phyloP scores from a whole-genome alignment of 441 rosid genomes.

The Pelargonium cotyledonis region DNA sequence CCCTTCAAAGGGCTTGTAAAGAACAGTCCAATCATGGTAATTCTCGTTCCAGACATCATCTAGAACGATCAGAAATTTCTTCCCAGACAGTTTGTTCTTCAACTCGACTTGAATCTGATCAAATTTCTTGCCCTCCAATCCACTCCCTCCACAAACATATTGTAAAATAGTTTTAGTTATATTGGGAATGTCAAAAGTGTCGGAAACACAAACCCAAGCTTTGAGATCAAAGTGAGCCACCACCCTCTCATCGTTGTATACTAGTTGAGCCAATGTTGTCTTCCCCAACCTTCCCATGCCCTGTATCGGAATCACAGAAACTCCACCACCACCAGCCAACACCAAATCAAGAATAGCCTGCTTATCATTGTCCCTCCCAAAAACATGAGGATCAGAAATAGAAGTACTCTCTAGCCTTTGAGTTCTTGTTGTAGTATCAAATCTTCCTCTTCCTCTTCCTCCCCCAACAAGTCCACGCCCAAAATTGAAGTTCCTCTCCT shows the following conservation, averaged over 20 bases:
- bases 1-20: neutral
- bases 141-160: neutral
- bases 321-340: neutral
- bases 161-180: neutral
- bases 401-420: neutral
- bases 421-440: neutral
- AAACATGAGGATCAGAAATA: neutral
- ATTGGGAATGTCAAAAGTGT: neutral
- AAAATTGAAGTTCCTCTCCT: neutral
- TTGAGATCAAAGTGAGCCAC: neutral
- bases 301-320: conserved; percentile 7
- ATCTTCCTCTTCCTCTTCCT: too few relatives aligned
- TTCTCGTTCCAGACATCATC: conserved; percentile 17
- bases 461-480: too few relatives aligned
- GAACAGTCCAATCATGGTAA: neutral
- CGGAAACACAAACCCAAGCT: conserved; percentile 17
- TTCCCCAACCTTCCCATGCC: conserved; percentile 15
- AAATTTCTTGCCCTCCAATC: neutral
- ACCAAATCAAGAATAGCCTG: neutral
- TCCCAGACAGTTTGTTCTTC: neutral
- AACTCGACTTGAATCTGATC: neutral
- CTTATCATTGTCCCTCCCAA: neutral
- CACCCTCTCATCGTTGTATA: neutral
- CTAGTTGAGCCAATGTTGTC: conserved; percentile 10
- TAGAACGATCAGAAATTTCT: too few relatives aligned